phyloP scores from a whole-genome alignment of 345 rosid species.

The Dimocarpus longan region DNA sequence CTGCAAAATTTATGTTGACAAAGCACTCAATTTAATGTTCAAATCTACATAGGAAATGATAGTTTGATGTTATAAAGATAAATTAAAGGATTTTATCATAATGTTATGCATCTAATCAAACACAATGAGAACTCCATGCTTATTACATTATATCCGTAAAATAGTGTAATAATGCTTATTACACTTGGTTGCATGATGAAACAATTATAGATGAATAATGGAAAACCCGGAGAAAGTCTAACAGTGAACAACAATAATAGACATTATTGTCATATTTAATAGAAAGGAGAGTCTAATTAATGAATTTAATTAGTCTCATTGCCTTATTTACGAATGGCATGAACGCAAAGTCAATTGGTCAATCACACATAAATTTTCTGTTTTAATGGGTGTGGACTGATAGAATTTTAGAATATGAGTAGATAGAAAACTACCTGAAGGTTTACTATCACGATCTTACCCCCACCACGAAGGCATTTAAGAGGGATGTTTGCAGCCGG shows the following conservation, averaged over 20 bases:
- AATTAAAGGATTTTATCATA: neutral
- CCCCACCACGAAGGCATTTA: constrained; percentile 41
- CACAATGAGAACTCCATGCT: neutral
- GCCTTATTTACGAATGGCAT: neutral
- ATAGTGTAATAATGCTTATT: too few species aligned
- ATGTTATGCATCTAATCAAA: neutral
- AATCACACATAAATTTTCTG: neutral
- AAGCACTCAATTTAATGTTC: neutral
- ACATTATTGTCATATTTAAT: too few species aligned
- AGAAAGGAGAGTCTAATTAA: too few species aligned
- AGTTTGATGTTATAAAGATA: neutral
- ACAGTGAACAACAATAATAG: too few species aligned
- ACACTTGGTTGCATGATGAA: neutral
- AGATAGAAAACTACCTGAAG: constrained; percentile 37
- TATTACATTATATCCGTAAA: neutral
- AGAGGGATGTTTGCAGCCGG: constrained; percentile 47
- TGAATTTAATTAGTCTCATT: too few species aligned
- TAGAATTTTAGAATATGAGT: neutral
- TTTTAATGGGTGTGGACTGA: neutral
- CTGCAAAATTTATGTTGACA: constrained; percentile 22
- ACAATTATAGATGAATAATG: too few species aligned
- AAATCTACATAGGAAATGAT: neutral
- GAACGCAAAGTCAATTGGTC: neutral
- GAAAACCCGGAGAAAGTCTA: too few species aligned
- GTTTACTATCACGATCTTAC: constrained; percentile 42